A percentile compares a stretch with the other conserved stretches of the same genome.
These are phyloP conservation scores for Pythium pyrilobum DNA, from an alignment of 352 stramenopile species.

Conservation along the genomic window DNA sequence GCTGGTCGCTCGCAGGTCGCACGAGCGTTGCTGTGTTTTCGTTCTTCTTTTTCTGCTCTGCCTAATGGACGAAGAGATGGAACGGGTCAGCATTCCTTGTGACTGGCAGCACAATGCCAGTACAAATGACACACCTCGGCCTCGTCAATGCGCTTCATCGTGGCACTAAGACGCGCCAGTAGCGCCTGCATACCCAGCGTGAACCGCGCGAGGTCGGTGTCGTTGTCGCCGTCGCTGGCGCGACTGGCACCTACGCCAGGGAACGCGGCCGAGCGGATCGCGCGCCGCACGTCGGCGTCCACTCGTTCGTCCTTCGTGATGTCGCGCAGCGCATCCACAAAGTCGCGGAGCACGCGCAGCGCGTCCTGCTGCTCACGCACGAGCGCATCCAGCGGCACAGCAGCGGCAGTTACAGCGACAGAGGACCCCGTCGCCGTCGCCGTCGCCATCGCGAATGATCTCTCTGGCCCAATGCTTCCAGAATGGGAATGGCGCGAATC, in stretches of 20 bases:
- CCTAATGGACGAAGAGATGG: not conserved
- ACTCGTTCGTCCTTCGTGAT: conserved; percentile 30
- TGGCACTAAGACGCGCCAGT: conserved; percentile 24
- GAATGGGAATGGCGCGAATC: no score
- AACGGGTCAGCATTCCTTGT: not conserved
- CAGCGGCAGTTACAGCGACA: not conserved
- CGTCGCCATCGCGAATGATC: not conserved
- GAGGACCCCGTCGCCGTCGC: no score
- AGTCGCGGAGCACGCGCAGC: conserved; percentile 47
- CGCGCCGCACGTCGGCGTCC: conserved; percentile 16
- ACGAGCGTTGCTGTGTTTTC: not conserved
- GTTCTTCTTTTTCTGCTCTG: conserved; percentile 4
- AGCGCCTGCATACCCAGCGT: conserved; percentile 4
- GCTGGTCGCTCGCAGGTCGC: not conserved
- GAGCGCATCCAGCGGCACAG: conserved; percentile 19
- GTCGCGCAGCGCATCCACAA: conserved; percentile 65
- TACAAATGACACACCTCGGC: conserved; percentile 28
- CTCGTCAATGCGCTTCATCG: conserved; percentile 42
- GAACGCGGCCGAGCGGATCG: conserved; percentile 31
- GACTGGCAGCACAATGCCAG: not conserved
- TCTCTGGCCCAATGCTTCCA: no score
- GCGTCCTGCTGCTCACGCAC: conserved; percentile 43
- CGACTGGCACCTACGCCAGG: not conserved
- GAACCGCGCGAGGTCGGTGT: conserved; percentile 5
- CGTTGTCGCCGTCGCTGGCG: conserved; percentile 5